Base-by-base conservation (phyloP, 768 basidiomycete genomes). In the Favolaschia claudopus region DNA sequence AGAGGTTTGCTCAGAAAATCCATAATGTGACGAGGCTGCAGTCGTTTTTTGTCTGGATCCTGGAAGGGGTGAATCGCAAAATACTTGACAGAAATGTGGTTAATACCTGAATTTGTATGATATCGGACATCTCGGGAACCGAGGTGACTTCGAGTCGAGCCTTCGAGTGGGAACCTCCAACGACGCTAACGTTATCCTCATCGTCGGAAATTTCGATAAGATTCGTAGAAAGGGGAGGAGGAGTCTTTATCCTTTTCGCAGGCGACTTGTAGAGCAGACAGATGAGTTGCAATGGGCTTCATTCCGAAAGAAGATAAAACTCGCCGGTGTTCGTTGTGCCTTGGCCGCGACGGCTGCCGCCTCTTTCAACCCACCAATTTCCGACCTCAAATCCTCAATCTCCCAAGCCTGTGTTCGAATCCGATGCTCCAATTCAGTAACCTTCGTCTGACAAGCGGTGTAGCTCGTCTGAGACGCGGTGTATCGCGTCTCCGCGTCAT, bases 121-220 rank as follows among this genome's bases (percentile, higher is more conserved):
- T n/a, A n/a, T n/a, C n/a, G n/a, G n/a, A n/a, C n/a, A n/a, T n/a
- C n/a, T n/a, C n/a, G n/a, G n/a, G n/a, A n/a, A n/a, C n/a, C n/a
- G n/a, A n/a, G n/a, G n/a, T n/a, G n/a, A n/a, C n/a, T n/a, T n/a
- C n/a, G n/a, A n/a, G n/a, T n/a, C n/a, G n/a, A n/a, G n/a, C n/a
- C n/a, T n/a, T n/a, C n/a, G n/a, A n/a, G n/a, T n/a, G n/a, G n/a
- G n/a, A n/a, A n/a, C n/a, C n/a, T n/a, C n/a, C n/a, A n/a, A n/a
- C n/a, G n/a, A n/a, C n/a, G n/a, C n/a, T n/a, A 17, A 6, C 4
- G 2, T 33, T 28, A 9, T 20, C 32, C 1, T 31, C 59, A n/a
- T 44, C 19, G n/a, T 55, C 53, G 7, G 60, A 61, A 14, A 61
- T 61, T 15, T 61, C 60, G 29, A 61, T 55, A 2, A 55, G 4